Conservation (phyloP, 805 yeast species). For the Metschnikowia cubensis region DNA sequence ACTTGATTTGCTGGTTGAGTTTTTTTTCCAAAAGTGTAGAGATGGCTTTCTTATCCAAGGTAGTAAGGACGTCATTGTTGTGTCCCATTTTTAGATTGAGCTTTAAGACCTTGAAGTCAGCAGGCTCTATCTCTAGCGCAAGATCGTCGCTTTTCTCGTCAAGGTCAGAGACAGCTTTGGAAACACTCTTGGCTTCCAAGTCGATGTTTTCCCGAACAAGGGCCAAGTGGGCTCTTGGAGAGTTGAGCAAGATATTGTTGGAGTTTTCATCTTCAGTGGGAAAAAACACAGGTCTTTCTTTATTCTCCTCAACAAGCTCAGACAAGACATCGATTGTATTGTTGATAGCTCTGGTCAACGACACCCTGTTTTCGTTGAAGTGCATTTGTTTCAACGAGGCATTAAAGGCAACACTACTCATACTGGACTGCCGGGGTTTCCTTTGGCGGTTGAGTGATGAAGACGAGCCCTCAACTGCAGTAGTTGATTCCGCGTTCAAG, state of each 20-base stretch:
- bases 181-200: conserved; percentile 15
- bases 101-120: conserved; percentile 53
- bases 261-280: conserved; percentile 44
- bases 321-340: conserved; percentile 48
- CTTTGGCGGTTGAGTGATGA: conserved; percentile 7
- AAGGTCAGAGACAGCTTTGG: conserved; percentile 17
- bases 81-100: conserved; percentile 58
- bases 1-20: conserved; percentile 60
- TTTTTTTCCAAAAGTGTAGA: conserved; percentile 69
- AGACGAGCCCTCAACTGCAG: conserved; percentile 30
- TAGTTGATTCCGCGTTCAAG: conserved; percentile 24
- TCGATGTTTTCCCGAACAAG: conserved; percentile 41
- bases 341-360: conserved; percentile 59
- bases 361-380: conserved; percentile 67
- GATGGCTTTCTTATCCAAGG: conserved; percentile 63
- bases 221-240: conserved; percentile 51
- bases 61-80: conserved; percentile 40
- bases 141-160: conserved; percentile 9
- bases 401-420: conserved; percentile 28
- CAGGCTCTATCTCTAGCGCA: conserved; percentile 23
- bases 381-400: conserved; percentile 68
- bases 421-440: conserved; percentile 15
- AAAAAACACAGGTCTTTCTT: conserved; percentile 56
- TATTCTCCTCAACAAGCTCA: conserved; percentile 55
- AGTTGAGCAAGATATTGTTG: conserved; percentile 41